These are phyloP conservation scores for Penicillium tannophilum DNA, from an alignment of 495 filamentous ascomycete species.

Conservation along the genomic window DNA sequence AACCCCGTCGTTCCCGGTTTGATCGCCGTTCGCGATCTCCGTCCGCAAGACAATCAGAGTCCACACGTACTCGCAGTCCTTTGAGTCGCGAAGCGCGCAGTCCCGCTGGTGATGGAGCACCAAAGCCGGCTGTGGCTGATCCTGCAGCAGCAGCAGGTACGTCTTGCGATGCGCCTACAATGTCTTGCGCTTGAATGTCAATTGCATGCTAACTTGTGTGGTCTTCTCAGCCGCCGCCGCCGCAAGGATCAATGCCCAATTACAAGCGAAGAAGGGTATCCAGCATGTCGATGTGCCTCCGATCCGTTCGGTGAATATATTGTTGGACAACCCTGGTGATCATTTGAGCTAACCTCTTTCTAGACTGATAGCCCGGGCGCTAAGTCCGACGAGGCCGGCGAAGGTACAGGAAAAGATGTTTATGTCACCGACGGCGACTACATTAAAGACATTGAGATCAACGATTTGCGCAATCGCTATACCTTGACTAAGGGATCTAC, in stretches of 20 bases:
- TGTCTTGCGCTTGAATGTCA: background rate
- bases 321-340: background rate
- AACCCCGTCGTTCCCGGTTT: constrained; percentile 75
- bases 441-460: constrained; percentile 98
- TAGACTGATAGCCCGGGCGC: constrained; percentile 55
- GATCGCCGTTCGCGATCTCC: constrained; percentile 88
- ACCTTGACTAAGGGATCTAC: constrained; percentile 96
- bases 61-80: constrained; percentile 79
- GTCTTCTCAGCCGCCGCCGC: constrained; percentile 75
- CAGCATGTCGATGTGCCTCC: constrained; percentile 95
- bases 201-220: constrained; percentile 22
- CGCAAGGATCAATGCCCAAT: constrained; percentile 88
- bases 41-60: constrained; percentile 59
- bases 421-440: constrained; percentile 96
- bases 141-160: constrained; percentile 87
- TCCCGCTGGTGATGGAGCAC: constrained; percentile 42
- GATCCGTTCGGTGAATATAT: constrained; percentile 62
- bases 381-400: constrained; percentile 48
- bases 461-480: constrained; percentile 95
- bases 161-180: background rate
- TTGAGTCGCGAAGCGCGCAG: constrained; percentile 60
- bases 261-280: constrained; percentile 89
- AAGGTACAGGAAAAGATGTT: constrained; percentile 66
- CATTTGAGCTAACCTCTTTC: constrained; percentile 9
- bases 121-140: constrained; percentile 55